Percentiles rank a stretch among this genome's conserved stretches.
Conservation (phyloP, 2,329 filamentous ascomycete genomes). For the Pseudopyrenochaeta lycopersici region DNA sequence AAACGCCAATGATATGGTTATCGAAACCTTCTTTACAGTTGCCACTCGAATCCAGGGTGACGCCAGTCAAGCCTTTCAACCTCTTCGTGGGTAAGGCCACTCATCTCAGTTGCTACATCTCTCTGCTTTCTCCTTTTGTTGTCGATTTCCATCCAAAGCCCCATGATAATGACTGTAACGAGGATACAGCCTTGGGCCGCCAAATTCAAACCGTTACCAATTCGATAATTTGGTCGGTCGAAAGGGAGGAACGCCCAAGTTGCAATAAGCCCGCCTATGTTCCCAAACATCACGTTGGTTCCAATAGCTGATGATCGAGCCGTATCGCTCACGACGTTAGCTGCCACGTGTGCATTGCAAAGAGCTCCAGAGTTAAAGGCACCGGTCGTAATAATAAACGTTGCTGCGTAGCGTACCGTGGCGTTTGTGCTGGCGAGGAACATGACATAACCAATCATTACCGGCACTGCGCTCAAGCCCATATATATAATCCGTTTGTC, state of each 20-base stretch:
- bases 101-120: constrained; percentile 62
- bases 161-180: constrained; percentile 31
- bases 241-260: constrained; percentile 69
- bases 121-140: constrained; percentile 65
- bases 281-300: constrained; percentile 68
- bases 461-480: constrained; percentile 64
- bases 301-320: constrained; percentile 55
- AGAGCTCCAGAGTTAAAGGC: constrained; percentile 69
- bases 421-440: constrained; percentile 64
- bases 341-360: constrained; percentile 70
- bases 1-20: too few species aligned
- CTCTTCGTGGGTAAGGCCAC: constrained; percentile 59
- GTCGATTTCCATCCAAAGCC: constrained; percentile 67
- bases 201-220: constrained; percentile 74
- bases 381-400: constrained; percentile 70
- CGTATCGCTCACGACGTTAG: constrained; percentile 75
- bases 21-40: neutral
- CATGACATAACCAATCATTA: constrained; percentile 73
- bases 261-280: constrained; percentile 70
- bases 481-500: constrained; percentile 68
- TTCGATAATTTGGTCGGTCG: constrained; percentile 70
- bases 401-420: constrained; percentile 69
- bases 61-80: constrained; percentile 71
- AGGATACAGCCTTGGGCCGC: constrained; percentile 61
- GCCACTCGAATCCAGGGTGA: constrained; percentile 8